phyloP scores from a whole-genome alignment of 805 yeast species.

The Candida endomychidarum region DNA sequence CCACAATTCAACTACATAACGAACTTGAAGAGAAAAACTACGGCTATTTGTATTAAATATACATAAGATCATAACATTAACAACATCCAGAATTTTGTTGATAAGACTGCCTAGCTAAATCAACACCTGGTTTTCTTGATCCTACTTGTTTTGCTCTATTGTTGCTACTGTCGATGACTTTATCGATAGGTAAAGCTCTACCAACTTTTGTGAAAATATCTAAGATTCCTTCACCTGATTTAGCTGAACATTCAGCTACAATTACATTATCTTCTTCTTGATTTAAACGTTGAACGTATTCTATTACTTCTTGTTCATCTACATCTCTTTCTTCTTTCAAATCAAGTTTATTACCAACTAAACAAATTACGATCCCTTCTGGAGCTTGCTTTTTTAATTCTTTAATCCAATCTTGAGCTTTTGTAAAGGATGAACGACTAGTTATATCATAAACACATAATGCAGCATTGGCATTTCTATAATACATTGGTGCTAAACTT shows the following conservation, averaged over 20 bases:
- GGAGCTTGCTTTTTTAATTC: slow-evolving; percentile 82
- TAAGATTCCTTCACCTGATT: slow-evolving; percentile 44
- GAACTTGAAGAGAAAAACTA: not conserved
- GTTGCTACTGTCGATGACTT: slow-evolving; percentile 25
- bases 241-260: slow-evolving; percentile 44
- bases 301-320: slow-evolving; percentile 43
- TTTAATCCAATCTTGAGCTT: slow-evolving; percentile 76
- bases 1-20: too few relatives aligned
- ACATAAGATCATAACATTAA: slow-evolving; percentile 14
- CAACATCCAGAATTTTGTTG: slow-evolving; percentile 27
- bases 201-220: slow-evolving; percentile 42
- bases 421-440: slow-evolving; percentile 60
- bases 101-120: slow-evolving; percentile 30
- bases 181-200: slow-evolving; percentile 43
- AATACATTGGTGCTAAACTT: slow-evolving; percentile 47
- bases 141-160: slow-evolving; percentile 26
- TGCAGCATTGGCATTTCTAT: slow-evolving; percentile 63
- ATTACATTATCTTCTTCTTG: slow-evolving; percentile 48
- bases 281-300: slow-evolving; percentile 38
- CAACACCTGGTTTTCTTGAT: slow-evolving; percentile 35
- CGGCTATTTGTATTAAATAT: not conserved
- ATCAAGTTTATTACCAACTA: slow-evolving; percentile 80
- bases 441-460: slow-evolving; percentile 77
- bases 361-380: slow-evolving; percentile 69
- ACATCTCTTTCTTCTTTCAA: slow-evolving; percentile 50